These are phyloP conservation scores for Claviceps paspali DNA, from an alignment of 2,329 filamentous ascomycete genomes.

Conservation along the genomic window DNA sequence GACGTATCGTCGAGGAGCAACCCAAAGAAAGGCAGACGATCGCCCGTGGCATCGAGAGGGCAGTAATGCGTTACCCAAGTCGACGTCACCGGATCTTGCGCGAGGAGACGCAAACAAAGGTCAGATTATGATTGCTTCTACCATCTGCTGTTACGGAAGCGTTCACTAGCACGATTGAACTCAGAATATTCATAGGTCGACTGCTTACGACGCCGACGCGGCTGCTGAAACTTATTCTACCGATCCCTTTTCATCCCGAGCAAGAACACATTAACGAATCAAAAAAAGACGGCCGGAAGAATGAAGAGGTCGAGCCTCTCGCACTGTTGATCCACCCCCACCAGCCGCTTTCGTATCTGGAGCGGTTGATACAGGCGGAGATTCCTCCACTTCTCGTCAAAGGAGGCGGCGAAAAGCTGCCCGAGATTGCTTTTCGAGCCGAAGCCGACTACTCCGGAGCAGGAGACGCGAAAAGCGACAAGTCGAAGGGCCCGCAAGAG, in stretches of 20 bases:
- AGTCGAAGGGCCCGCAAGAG: slow-evolving; percentile 9
- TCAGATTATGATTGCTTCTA: slow-evolving; percentile 1
- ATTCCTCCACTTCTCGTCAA: slow-evolving; percentile 54
- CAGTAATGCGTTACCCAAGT: slow-evolving; percentile 25
- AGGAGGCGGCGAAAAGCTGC: slow-evolving; percentile 50
- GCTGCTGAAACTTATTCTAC: slow-evolving; percentile 67
- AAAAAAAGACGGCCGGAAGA: slow-evolving; percentile 15
- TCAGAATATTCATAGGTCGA: slow-evolving; percentile 36
- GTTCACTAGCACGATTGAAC: neutral
- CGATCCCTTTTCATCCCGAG: slow-evolving; percentile 36
- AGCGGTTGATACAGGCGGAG: slow-evolving; percentile 78
- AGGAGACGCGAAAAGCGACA: slow-evolving; percentile 10
- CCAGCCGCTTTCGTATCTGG: slow-evolving; percentile 80
- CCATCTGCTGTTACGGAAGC: no score
- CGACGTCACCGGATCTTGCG: slow-evolving; percentile 13
- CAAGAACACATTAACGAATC: slow-evolving; percentile 24
- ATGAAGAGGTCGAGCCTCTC: slow-evolving; percentile 53
- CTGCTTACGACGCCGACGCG: slow-evolving; percentile 67
- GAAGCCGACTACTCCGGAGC: slow-evolving; percentile 48
- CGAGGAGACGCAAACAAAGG: slow-evolving; percentile 17
- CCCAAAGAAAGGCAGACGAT: slow-evolving; percentile 40
- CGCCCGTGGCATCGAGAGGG: slow-evolving; percentile 53
- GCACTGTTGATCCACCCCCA: slow-evolving; percentile 78
- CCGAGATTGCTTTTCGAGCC: slow-evolving; percentile 64
- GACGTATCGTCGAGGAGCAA: slow-evolving; percentile 8